A percentile compares a stretch with the other conserved stretches of the same genome.
These are phyloP conservation scores for Madurella mycetomatis DNA, from an alignment of 2,329 filamentous ascomycete species.

Conservation along the genomic window DNA sequence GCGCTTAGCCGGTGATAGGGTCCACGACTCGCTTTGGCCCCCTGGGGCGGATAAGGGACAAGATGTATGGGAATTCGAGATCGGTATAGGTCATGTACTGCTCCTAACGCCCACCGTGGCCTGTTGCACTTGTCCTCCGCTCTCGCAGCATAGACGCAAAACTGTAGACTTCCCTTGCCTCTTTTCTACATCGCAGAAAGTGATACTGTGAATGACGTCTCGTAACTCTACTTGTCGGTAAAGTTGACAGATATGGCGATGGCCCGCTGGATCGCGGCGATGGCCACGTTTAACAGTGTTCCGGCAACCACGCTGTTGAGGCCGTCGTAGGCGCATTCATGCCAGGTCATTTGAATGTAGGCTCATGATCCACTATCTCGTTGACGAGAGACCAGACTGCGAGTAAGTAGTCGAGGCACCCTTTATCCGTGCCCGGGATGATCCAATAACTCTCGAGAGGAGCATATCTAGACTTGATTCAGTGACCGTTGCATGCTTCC, in stretches of 20 bases:
- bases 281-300: slow-evolving; percentile 37
- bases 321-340: slow-evolving; percentile 39
- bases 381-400: slow-evolving; percentile 36
- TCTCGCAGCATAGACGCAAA: slow-evolving; percentile 13
- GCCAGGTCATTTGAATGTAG: slow-evolving; percentile 40
- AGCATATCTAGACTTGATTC: slow-evolving; percentile 31
- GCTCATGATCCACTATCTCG: slow-evolving; percentile 38
- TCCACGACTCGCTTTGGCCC: slow-evolving; percentile 28
- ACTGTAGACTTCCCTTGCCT: slow-evolving; percentile 27
- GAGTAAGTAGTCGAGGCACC: slow-evolving; percentile 40
- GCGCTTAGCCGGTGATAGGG: slow-evolving; percentile 27
- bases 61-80: too few species aligned
- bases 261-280: slow-evolving; percentile 38
- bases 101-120: slow-evolving; percentile 37
- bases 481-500: slow-evolving; percentile 10
- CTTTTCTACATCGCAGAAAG: slow-evolving; percentile 33
- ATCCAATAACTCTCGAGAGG: slow-evolving; percentile 43
- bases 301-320: slow-evolving; percentile 45
- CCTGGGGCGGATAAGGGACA: slow-evolving; percentile 29
- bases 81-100: slow-evolving; percentile 41
- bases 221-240: slow-evolving; percentile 40
- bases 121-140: slow-evolving; percentile 21
- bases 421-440: slow-evolving; percentile 35
- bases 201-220: slow-evolving; percentile 37
- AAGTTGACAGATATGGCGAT: slow-evolving; percentile 43